phyloP scores from a whole-genome alignment of 75 land plant species.

The Adiantum capillusveneris region DNA sequence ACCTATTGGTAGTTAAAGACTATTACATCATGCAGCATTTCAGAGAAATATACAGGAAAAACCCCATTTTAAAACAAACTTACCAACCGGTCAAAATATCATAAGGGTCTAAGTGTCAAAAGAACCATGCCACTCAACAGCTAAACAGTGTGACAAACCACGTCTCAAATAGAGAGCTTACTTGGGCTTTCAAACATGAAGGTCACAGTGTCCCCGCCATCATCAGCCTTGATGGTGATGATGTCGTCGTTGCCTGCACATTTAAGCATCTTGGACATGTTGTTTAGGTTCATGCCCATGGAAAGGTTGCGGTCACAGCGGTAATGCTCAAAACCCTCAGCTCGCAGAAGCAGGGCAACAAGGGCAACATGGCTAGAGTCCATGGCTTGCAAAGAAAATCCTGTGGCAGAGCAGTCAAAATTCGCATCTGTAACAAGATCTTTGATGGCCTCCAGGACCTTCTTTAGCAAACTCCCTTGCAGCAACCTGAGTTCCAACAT shows the following conservation, averaged over 20 bases:
- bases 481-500: conserved; percentile 49
- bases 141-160: too few species aligned
- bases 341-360: conserved; percentile 34
- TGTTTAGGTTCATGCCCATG: conserved; percentile 44
- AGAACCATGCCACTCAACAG: too few species aligned
- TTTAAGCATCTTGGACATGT: conserved; percentile 48
- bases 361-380: conserved; percentile 51
- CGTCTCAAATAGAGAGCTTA: conserved; percentile 11
- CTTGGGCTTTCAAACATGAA: conserved; percentile 44
- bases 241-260: conserved; percentile 49
- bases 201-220: conserved; percentile 45
- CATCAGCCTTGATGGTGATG: conserved; percentile 51
- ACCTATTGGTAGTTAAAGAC: too few species aligned
- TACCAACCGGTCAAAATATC: too few species aligned
- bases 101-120: too few species aligned
- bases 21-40: too few species aligned
- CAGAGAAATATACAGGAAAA: too few species aligned
- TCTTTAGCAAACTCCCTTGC: conserved; percentile 47
- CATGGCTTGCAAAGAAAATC: conserved; percentile 48
- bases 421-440: conserved; percentile 47
- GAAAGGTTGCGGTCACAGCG: conserved; percentile 45
- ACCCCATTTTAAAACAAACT: too few species aligned
- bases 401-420: conserved; percentile 43
- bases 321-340: conserved; percentile 48
- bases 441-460: conserved; percentile 45